A percentile compares a stretch with the other conserved stretches of the same genome.
Evolutionary conservation across 1,284 basidiomycete genomes (phyloP).

Genomic region (Phellinidium pouzarii): DNA sequence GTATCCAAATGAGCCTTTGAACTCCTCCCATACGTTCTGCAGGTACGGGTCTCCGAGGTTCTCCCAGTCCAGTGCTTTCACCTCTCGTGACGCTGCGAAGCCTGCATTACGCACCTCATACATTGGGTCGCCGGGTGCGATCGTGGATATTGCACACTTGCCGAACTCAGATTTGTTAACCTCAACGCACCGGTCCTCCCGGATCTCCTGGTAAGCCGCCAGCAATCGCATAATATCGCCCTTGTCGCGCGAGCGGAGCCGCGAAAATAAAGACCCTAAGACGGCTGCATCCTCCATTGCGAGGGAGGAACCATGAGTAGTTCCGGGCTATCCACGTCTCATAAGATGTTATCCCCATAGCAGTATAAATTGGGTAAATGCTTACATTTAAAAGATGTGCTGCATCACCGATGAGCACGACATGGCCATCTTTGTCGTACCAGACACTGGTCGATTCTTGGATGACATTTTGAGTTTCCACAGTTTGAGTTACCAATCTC

Average conservation of each 20-base stretch:
- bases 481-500: not conserved
- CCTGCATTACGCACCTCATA: constrained; percentile 36
- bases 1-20: constrained; percentile 1
- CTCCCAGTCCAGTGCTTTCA: not conserved
- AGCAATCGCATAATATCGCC: constrained; percentile 48
- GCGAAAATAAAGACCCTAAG: constrained; percentile 52
- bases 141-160: constrained; percentile 27
- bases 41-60: not conserved
- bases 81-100: constrained; percentile 7
- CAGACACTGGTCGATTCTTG: constrained; percentile 32
- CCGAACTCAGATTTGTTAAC: constrained; percentile 23
- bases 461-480: constrained; percentile 12
- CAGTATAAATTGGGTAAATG: not conserved
- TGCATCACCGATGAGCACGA: constrained; percentile 43
- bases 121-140: constrained; percentile 27
- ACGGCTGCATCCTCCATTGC: constrained; percentile 51
- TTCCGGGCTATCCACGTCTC: constrained; percentile 9
- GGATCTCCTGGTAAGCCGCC: constrained; percentile 46
- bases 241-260: constrained; percentile 31
- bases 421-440: constrained; percentile 39
- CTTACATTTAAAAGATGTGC: constrained; percentile 36
- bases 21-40: constrained; percentile 1
- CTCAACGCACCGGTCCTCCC: constrained; percentile 32
- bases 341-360: not conserved
- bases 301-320: constrained; percentile 12